Conservation (phyloP, 441 rosid genomes). For the Syzygium syzygioides region DNA sequence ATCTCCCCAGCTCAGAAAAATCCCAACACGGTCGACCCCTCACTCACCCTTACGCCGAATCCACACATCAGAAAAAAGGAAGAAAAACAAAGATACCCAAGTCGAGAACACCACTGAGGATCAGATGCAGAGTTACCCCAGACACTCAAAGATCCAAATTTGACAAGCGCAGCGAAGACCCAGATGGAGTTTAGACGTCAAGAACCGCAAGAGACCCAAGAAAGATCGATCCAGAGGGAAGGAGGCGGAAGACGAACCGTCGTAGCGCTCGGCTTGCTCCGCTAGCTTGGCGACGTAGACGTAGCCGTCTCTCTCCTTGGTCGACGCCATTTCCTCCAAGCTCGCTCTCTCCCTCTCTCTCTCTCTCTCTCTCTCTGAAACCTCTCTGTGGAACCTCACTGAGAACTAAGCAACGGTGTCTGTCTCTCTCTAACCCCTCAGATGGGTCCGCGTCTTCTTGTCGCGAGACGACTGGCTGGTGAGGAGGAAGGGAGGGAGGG, state of each 20-base stretch:
- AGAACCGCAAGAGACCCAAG: background rate
- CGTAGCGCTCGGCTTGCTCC: conserved; percentile 52
- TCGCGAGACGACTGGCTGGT: background rate
- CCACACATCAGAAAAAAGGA: background rate
- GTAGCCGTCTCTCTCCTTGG: conserved; percentile 46
- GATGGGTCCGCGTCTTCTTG: background rate
- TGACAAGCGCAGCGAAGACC: background rate
- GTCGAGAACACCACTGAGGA: background rate
- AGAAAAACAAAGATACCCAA: background rate
- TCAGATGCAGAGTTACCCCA: background rate
- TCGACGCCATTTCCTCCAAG: conserved; percentile 29
- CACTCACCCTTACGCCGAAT: background rate
- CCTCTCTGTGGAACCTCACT: background rate
- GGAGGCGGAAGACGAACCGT: conserved; percentile 18
- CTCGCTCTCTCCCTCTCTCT: background rate
- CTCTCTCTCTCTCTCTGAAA: conserved; percentile 2
- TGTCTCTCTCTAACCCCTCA: background rate
- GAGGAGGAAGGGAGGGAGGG: too few relatives aligned
- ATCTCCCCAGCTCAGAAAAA: background rate
- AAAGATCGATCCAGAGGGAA: background rate
- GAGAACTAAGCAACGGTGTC: conserved; percentile 18
- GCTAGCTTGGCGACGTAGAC: conserved; percentile 66
- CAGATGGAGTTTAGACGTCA: background rate
- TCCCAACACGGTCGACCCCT: background rate
- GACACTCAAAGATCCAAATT: background rate